Base-by-base conservation (phyloP, 1,284 basidiomycete genomes). In the Leucoagaricus sp. region DNA sequence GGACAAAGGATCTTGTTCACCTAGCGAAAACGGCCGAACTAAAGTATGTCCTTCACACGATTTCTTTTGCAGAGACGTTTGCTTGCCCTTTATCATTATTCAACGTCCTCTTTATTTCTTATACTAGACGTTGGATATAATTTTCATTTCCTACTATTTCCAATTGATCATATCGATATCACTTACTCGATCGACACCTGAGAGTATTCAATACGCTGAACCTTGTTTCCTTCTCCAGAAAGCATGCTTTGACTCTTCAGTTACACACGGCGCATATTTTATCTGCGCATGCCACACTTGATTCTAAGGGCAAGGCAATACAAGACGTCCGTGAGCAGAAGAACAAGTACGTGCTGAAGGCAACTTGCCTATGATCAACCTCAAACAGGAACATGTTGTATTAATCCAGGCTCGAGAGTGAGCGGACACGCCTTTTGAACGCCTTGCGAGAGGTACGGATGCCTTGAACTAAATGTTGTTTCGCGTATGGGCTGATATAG, bases 261-360 rank as follows among this genome's bases (percentile, higher is more conserved):
- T 73, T 92, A 23, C 90, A 92, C 62, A 92, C 90, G 8, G 89
- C 90, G n/a, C 89, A 92, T 65, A 91, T 92, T 42, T 74, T 92
- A 2, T 90, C 89, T 12, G 87, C 89, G 6, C 89, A 92, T 66
- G 83, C 87, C 3, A 80, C 84, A 34, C 74, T 92, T 4, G 88
- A 91, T 58, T 81, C 86, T 67, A 91, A 89, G 69, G 81, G 80
- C 62, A 88, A 84, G 61, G 80, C 85, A 3, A 83, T 92, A 29
- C 87, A 91, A 70, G 89, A 92, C 65, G 73, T 92, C 50, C 83
- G 82, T 58, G 89, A 90, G 69, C 89, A 92, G 72, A 87, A 86
- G 71, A 90, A 90, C 70, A 86, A 87, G 88, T 89, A 65, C 50
- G 79, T 74, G n/a, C 25, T 9, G 49, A 29, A 49, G 4, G 8